A percentile compares a stretch with the other conserved stretches of the same genome.
Conservation (phyloP, 495 filamentous ascomycete genomes). For the Trichoderma virens region DNA sequence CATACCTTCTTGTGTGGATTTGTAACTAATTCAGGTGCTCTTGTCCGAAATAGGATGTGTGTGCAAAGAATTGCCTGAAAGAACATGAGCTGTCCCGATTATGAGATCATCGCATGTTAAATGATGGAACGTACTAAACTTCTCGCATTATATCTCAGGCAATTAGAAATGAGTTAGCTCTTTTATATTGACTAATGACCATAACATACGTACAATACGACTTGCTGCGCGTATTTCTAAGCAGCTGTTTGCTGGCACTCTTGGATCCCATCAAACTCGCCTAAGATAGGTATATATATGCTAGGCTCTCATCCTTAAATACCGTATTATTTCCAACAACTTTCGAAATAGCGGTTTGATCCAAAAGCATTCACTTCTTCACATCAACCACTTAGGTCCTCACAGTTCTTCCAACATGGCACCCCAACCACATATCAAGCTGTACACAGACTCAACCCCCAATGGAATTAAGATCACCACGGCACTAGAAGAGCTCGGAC, state of each 20-base stretch:
- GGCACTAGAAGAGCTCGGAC: slow-evolving; percentile 72
- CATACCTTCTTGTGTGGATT: too few relatives aligned
- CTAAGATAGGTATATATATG: not conserved
- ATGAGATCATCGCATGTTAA: not conserved
- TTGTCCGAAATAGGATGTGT: not conserved
- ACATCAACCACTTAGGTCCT: not conserved
- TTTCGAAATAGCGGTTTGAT: not conserved
- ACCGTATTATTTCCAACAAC: not conserved
- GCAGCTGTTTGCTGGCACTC: not conserved
- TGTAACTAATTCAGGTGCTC: not conserved
- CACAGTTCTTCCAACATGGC: not conserved
- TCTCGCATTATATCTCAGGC: not conserved
- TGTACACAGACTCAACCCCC: slow-evolving; percentile 54
- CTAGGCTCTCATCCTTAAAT: not conserved
- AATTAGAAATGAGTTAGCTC: not conserved
- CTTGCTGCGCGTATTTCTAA: not conserved
- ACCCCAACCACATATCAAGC: slow-evolving; percentile 26
- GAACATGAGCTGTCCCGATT: not conserved
- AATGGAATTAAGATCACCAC: slow-evolving; percentile 82
- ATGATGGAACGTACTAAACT: not conserved
- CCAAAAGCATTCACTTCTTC: not conserved
- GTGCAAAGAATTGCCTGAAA: not conserved
- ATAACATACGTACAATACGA: not conserved
- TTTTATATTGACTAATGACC: not conserved
- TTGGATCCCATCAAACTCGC: not conserved